Percentiles rank a stretch among this genome's conserved stretches.
phyloP scores from a whole-genome alignment of 2,329 filamentous ascomycete genomes.

The Colletotrichum sp. region DNA sequence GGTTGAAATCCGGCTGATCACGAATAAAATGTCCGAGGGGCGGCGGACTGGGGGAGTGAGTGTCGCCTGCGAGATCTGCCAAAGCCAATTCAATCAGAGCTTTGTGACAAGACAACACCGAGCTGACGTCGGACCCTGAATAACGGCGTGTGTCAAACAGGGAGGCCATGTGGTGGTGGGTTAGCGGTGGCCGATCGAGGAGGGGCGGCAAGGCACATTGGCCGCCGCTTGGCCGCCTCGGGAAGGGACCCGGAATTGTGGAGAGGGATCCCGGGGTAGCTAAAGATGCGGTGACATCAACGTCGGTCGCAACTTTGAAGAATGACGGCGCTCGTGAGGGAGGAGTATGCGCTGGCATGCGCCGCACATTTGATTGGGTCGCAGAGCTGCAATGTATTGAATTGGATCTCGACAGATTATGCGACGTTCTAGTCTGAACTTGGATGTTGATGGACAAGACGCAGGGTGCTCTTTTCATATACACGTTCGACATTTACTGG shows the following conservation, averaged over 20 bases:
- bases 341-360: neutral
- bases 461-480: neutral
- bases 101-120: neutral
- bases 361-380: neutral
- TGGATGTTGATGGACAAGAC: neutral
- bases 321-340: neutral
- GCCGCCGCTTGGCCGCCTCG: constrained; percentile 18
- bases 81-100: neutral
- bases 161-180: constrained; percentile 19
- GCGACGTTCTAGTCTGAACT: neutral
- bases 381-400: neutral
- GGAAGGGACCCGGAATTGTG: constrained; percentile 17
- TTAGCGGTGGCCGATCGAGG: constrained; percentile 10
- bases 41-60: neutral
- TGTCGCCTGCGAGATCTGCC: neutral
- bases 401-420: neutral
- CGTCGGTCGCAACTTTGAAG: neutral
- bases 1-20: neutral
- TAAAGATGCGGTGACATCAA: constrained; percentile 12
- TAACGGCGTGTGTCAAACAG: constrained; percentile 2
- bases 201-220: constrained; percentile 20
- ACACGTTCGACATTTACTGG: neutral
- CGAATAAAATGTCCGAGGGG: neutral
- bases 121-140: constrained; percentile 3
- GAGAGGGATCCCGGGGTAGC: constrained; percentile 2